Conservation (phyloP, 2,329 filamentous ascomycete species). For the Madurella fahalii region DNA sequence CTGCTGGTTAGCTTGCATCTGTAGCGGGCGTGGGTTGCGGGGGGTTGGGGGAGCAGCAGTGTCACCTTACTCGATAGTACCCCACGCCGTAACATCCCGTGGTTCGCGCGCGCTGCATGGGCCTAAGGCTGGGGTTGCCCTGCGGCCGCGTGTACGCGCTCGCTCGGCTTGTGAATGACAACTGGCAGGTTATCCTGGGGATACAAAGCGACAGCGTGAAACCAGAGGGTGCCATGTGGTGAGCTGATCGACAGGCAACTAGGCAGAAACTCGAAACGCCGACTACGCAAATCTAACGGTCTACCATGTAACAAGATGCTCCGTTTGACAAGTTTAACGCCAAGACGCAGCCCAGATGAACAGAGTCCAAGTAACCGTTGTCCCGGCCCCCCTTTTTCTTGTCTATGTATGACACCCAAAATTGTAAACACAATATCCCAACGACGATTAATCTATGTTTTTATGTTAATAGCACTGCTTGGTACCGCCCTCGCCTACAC, state of each 20-base stretch:
- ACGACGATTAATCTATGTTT: neutral
- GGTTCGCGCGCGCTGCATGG: neutral
- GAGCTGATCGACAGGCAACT: too few relatives aligned
- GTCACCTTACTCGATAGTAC: neutral
- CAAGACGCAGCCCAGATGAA: too few relatives aligned
- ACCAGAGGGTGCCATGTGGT: neutral
- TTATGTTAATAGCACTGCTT: constrained; percentile 25
- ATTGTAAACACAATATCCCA: neutral
- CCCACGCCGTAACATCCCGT: neutral
- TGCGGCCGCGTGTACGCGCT: neutral
- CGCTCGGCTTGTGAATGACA: neutral
- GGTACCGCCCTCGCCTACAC: constrained; percentile 27
- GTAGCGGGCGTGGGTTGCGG: too few relatives aligned
- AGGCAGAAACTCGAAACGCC: too few relatives aligned
- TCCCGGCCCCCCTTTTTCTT: neutral
- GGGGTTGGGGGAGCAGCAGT: neutral
- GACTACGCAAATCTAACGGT: too few relatives aligned
- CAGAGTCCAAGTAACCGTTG: too few relatives aligned
- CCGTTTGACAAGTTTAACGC: too few relatives aligned
- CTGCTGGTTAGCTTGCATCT: too few relatives aligned
- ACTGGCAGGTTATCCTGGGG: too few relatives aligned
- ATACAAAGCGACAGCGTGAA: neutral
- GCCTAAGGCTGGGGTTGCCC: neutral
- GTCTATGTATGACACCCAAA: neutral
- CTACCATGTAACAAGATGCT: too few relatives aligned